Base-by-base conservation (phyloP, 129 eudicot species). In the Kitagawia praeruptora region DNA sequence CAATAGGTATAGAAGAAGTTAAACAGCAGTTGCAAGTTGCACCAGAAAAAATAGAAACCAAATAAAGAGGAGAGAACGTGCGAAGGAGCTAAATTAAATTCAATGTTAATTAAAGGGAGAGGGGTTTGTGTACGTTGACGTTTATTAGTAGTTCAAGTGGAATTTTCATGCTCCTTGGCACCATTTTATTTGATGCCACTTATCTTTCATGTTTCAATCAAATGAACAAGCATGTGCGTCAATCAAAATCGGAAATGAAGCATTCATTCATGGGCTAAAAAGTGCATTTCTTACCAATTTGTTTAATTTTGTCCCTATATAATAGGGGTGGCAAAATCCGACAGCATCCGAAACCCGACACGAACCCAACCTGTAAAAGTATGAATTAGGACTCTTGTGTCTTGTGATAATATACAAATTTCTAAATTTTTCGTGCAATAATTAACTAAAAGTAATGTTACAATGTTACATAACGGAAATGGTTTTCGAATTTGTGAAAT, bases 1-100 rank as follows among this genome's bases (percentile, higher is more conserved):
- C 88, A 70, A n/a, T 6, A 51, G 79, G 77, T 75, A 81, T 86
- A 79, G 87, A 81, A 81, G 83, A 87, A 78, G 87, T 87, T 85
- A 81, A 83, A 42, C 67, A 67, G 87, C 83, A 82, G 86, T 85
- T 85, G 91, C 85, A 83, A 85, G 72, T 85, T 87, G 88, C 83
- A 83, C 78, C 84, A 64, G 67, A 64, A 81, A 79, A 77, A 70
- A 39, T 40, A n/a, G 49, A 41, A 10, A 42, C 2, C 34, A 72
- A 12, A 41, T 82, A 85, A 88, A 69, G 76, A 12, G n/a, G 54
- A 42, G 54, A 42, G 76, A 72, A 80, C 83, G 85, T 80, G 88
- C 83, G 71, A 51, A 83, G 51, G 0, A 85, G 86, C 82, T 75
- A 70, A 80, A 84, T 23, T 58, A 80, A 85, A 64, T 34, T 53